phyloP scores from a whole-genome alignment of 208 protist species.

The Crithidia sp. region DNA sequence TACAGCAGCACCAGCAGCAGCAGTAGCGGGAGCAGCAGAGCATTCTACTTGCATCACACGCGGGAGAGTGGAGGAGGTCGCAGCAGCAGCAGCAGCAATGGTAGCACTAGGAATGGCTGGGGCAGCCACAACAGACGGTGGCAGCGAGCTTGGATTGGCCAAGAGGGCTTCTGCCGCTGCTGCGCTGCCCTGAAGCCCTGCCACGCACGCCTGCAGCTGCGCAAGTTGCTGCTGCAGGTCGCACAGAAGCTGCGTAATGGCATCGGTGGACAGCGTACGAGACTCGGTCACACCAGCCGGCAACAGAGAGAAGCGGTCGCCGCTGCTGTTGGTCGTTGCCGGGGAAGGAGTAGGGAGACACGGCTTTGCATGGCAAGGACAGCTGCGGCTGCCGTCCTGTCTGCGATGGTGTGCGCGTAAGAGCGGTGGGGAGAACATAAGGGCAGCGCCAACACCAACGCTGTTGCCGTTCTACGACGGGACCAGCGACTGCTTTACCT shows the following conservation, averaged over 20 bases:
- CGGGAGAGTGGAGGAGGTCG: too few species aligned
- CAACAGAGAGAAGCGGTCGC: background rate
- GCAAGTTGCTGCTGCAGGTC: conserved; percentile 6
- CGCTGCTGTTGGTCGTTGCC: background rate
- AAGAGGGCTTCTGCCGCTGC: background rate
- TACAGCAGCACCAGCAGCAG: too few species aligned
- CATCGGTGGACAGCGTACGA: background rate
- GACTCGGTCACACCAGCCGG: background rate
- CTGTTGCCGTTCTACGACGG: background rate
- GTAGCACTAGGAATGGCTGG: too few species aligned
- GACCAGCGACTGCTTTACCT: background rate
- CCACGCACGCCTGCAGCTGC: conserved; percentile 2
- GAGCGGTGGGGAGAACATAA: background rate
- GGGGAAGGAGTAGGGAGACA: background rate
- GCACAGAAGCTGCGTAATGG: background rate
- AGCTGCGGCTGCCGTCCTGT: too few species aligned
- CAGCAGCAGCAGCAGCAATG: too few species aligned
- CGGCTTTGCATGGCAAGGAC: background rate
- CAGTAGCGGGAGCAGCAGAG: too few species aligned
- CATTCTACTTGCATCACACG: too few species aligned
- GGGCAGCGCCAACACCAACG: conserved; percentile 13
- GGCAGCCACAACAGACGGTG: too few species aligned
- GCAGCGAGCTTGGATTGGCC: too few species aligned
- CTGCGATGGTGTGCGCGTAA: background rate
- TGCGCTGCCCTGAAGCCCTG: background rate